Evolutionary conservation across 805 yeast genomes (phyloP).

Genomic region (Lipomyces yamanashiensis): DNA sequence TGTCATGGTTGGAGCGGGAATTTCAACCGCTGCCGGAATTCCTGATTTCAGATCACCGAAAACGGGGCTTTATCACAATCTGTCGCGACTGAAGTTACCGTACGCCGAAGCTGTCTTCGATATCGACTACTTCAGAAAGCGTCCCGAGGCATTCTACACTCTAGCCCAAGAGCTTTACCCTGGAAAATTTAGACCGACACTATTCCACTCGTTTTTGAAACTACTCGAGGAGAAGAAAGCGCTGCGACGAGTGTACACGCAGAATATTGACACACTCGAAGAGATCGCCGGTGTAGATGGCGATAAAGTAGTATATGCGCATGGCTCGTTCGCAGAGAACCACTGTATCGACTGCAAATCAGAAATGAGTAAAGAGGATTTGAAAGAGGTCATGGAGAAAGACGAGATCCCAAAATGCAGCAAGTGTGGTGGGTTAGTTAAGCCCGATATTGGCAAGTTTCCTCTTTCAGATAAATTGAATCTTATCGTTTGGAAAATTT

Average conservation of each 20-base stretch:
- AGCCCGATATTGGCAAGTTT: conserved; percentile 74
- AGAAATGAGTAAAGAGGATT: conserved; percentile 51
- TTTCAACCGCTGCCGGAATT: conserved; percentile 90
- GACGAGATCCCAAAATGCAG: conserved; percentile 54
- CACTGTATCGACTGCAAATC: conserved; percentile 78
- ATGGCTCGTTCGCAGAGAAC: conserved; percentile 86
- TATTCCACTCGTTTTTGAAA: conserved; percentile 74
- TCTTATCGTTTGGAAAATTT: too few relatives aligned
- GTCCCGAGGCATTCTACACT: conserved; percentile 83
- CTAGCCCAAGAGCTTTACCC: conserved; percentile 87
- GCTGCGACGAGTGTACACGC: conserved; percentile 79
- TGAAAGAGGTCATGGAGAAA: conserved; percentile 36
- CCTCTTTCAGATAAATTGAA: background rate
- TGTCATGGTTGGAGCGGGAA: conserved; percentile 81
- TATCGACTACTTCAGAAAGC: conserved; percentile 72
- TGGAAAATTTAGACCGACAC: conserved; percentile 81
- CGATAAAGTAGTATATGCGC: conserved; percentile 81
- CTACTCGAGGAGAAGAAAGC: conserved; percentile 66
- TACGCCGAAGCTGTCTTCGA: conserved; percentile 96
- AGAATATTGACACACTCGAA: conserved; percentile 91
- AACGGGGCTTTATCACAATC: conserved; percentile 78
- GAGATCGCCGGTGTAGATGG: conserved; percentile 75
- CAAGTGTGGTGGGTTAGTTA: conserved; percentile 73
- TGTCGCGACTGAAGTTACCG: conserved; percentile 74
- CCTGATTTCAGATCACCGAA: conserved; percentile 94